Evolutionary conservation across 805 yeast species (phyloP).

Genomic region (Pichia paraexigua): DNA sequence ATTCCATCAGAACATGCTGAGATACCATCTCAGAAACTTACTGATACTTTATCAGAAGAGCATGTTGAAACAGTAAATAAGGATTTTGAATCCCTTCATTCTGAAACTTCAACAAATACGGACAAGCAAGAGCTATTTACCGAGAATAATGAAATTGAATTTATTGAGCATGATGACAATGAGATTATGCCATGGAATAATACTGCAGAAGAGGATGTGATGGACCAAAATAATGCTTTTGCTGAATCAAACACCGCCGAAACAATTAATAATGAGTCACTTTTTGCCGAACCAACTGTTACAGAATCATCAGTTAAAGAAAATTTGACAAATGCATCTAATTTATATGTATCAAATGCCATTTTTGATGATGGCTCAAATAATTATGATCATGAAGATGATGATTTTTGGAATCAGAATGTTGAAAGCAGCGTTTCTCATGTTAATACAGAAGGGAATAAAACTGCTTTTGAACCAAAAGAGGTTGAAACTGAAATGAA

Average conservation of each 20-base stretch:
- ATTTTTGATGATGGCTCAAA: not conserved
- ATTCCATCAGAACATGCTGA: not conserved
- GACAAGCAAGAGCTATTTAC: not conserved
- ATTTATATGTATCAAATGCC: not conserved
- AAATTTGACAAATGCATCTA: not conserved
- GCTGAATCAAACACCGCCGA: not conserved
- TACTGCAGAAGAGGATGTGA: slow-evolving; percentile 2
- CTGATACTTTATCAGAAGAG: not conserved
- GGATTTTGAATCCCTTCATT: not conserved
- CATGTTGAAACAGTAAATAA: not conserved
- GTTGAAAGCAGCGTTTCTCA: not conserved
- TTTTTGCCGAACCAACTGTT: not conserved
- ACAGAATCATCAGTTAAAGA: not conserved
- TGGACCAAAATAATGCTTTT: not conserved
- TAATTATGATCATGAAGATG: not conserved
- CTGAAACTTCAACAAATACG: not conserved
- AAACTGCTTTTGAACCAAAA: not conserved
- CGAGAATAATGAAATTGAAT: not conserved
- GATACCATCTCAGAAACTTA: not conserved
- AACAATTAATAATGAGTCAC: not conserved
- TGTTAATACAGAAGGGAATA: not conserved
- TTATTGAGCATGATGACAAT: not conserved
- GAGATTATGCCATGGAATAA: slow-evolving; percentile 7
- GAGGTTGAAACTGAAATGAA: not conserved
- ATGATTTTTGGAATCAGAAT: not conserved